Base-by-base conservation (phyloP, 352 stramenopile species). In the Phytophthora agathidicida region DNA sequence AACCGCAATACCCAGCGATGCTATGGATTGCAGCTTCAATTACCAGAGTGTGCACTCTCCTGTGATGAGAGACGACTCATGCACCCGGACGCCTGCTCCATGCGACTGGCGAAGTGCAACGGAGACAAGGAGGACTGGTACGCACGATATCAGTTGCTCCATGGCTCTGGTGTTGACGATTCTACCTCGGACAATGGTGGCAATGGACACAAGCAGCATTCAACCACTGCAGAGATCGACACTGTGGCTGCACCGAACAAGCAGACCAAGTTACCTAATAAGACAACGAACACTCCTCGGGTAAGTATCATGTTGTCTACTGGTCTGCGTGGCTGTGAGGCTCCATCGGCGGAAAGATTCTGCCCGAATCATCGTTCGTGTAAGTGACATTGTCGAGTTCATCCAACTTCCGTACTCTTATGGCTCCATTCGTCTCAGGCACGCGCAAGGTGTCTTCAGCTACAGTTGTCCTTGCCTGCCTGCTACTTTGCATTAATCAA, bases 341-440 rank as follows among this genome's bases (percentile, higher is more conserved):
- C 35, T 56, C 8, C 47, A 55, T 46, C 47, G 17, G 16, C 33
- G 33, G 24, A 23, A 56, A 23, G 24, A 13, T 13, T 38, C 27
- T 17, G 38, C 5, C 46, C n/a, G 30, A 27, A 30, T 37, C 33
- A 55, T 16, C 35, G 11, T 39, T 33, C 13, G 48, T 33, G 16
- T 8, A 36, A 7, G 9, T 17, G 14, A 17, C 7, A n/a, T 19
- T 38, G 19, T n/a, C 14, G 7, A 14, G 33, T 7, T 19, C 33
- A 19, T 23, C 33, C 10, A 39, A 39, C 14, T 39, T 39, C 33
- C 22, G 20, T 39, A 14, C 43, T 17, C 27, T 33, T 39, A n/a
- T 19, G 7, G 44, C 17, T 11, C 11, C 7, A 33, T 43, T 33
- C 45, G 17, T 42, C 13, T n/a, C 24, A n/a, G n/a, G n/a, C 27